These are phyloP conservation scores for Elsinoe fawcettii DNA, from an alignment of 2,329 filamentous ascomycete genomes.

Conservation along the genomic window DNA sequence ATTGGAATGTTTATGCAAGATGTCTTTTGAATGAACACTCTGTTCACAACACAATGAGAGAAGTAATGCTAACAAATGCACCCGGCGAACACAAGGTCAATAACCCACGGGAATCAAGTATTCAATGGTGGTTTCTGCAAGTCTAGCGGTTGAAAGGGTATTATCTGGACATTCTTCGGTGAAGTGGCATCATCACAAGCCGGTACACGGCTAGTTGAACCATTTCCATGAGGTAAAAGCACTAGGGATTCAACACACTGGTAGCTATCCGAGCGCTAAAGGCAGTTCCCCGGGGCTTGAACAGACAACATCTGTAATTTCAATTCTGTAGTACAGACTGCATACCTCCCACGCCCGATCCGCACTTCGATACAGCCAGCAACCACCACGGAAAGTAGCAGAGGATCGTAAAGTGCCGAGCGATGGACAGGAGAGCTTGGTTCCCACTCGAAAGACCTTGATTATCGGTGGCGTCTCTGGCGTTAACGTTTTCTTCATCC, in stretches of 20 bases:
- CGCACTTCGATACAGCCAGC: background rate
- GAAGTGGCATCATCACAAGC: conserved; percentile 3
- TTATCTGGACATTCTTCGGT: background rate
- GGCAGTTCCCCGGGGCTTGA: background rate
- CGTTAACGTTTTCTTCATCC: background rate
- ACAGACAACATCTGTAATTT: background rate
- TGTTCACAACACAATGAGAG: background rate
- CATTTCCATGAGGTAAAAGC: conserved; percentile 5
- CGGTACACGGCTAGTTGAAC: conserved; percentile 5
- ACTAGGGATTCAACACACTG: background rate
- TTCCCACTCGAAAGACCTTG: background rate
- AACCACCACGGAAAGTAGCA: background rate
- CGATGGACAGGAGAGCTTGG: background rate
- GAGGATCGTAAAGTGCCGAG: background rate
- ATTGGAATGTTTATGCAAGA: no score
- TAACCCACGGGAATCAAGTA: background rate
- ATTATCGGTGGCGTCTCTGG: background rate
- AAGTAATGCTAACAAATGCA: background rate
- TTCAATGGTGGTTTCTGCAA: background rate
- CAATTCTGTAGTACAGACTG: background rate
- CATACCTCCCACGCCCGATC: background rate
- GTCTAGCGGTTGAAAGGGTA: conserved; percentile 1
- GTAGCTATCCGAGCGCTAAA: background rate
- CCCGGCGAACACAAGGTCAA: background rate
- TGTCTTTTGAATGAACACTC: no score